Evolutionary conservation across 2,329 filamentous ascomycete species (phyloP), one percentile per base, ranked within the genome.

Genomic region (Diaporthe sp.): DNA sequence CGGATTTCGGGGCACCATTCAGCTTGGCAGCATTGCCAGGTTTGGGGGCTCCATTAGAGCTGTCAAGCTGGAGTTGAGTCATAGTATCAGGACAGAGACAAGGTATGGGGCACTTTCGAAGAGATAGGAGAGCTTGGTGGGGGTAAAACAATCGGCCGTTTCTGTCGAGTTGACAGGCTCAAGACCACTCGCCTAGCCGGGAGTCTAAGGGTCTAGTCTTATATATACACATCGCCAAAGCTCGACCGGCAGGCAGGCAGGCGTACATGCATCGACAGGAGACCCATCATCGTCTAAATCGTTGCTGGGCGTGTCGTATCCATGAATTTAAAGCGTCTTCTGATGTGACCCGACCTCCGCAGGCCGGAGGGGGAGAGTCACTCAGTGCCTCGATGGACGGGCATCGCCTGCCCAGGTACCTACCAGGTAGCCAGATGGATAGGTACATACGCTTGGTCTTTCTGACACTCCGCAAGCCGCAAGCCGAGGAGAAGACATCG

Each of bases 1-100:
- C 84, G 12, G 85, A 86, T 17, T 76, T 75, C 9, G 67, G 62
- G 19, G 31, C 62, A 34, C 28, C 34, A 9, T 53, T 71, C 6
- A 25, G 10, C 49, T 55, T 67, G 39, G 60, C 9, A 34, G 37
- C 39, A 3, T 9, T 34, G 44, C 37, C 53, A 28, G 72, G 53
- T 5, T 70, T 19, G n/a, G 60, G 2, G 28, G 37, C 25, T 17
- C 46, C 68, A 25, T 58, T 67, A 19, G 49, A 57, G 5, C 22
- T 51, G 71, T 65, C 60, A 39, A 65, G 65, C n/a, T 68, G 65
- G 7, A 68, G 44, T 53, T 53, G 71, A 42, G 58, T 53, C 71
- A 73, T 73, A 2, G 10, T 73, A 2, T 53, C 7, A 53, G 46
- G 15, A 12, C 15, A 55, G 31, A 25, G 34, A 37, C 15, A 55